Evolutionary conservation across 768 basidiomycete genomes (phyloP).

Genomic region (Agaricus sinodeliciosus): DNA sequence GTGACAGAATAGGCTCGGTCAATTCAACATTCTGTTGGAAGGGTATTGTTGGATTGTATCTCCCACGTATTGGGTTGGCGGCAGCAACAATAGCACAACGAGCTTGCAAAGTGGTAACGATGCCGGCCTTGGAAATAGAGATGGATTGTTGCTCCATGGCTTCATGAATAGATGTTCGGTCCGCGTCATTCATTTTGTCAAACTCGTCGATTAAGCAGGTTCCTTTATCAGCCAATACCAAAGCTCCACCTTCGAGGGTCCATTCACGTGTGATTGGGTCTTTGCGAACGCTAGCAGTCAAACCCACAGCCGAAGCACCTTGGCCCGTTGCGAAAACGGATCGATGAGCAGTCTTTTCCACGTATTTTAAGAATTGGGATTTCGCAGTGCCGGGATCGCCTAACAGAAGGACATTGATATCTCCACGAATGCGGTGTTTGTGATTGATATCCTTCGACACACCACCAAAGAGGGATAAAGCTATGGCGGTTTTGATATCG

Average conservation of each 20-base stretch:
- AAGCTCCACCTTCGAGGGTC: constrained; percentile 96
- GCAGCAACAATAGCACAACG: constrained; percentile 97
- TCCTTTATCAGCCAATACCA: constrained; percentile 98
- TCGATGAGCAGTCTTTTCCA: constrained; percentile 96
- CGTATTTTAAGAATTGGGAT: constrained; percentile 98
- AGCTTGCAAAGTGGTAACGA: constrained; percentile 96
- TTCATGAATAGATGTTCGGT: constrained; percentile 97
- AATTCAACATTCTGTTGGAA: constrained; percentile 98
- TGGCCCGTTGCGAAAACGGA: constrained; percentile 99
- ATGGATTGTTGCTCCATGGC: constrained; percentile 99
- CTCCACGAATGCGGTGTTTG: constrained; percentile 93
- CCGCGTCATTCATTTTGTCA: constrained; percentile 99
- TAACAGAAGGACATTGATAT: constrained; percentile 93
- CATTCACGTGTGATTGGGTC: constrained; percentile 96
- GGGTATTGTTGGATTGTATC: constrained; percentile 97
- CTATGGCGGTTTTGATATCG: constrained; percentile 96
- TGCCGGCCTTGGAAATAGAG: constrained; percentile 98
- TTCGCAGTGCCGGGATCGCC: constrained; percentile 99
- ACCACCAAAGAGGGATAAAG: constrained; percentile 91
- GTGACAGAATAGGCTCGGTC: constrained; percentile 95
- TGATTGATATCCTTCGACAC: constrained; percentile 94
- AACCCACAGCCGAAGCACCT: constrained; percentile 95
- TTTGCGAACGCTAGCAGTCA: constrained; percentile 98
- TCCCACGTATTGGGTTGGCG: constrained; percentile 93
- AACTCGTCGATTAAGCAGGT: constrained; percentile 98